Percentiles rank a stretch among this genome's conserved stretches.
Conservation (phyloP, 208 protist species). For the Balamuthia mandrillaris region DNA sequence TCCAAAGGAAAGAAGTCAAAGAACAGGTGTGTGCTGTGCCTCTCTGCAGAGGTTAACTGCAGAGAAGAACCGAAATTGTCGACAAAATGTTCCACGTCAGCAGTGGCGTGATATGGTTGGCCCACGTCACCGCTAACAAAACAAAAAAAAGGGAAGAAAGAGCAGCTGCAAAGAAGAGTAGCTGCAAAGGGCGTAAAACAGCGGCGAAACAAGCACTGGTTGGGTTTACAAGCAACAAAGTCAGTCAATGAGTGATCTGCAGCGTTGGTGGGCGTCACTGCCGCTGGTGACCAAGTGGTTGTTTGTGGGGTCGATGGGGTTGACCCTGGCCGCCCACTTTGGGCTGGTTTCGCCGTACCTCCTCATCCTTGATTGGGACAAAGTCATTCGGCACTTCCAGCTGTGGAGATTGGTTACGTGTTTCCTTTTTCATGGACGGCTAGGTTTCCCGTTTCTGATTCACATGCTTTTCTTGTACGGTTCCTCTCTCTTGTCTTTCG, state of each 20-base stretch:
- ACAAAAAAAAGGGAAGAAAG: no score
- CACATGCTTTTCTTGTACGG: conserved; percentile 23
- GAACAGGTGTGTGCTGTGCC: no score
- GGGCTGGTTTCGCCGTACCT: neutral
- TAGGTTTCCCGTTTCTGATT: conserved; percentile 6
- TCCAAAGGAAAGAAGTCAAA: no score
- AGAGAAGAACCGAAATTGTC: no score
- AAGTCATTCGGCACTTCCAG: neutral
- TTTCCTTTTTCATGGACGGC: neutral
- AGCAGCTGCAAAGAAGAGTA: no score
- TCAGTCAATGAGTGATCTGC: neutral
- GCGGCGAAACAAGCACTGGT: no score
- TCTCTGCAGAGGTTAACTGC: no score
- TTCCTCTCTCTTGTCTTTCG: neutral
- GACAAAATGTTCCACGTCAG: no score
- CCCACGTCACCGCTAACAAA: no score
- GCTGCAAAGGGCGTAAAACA: no score
- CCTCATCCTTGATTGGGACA: neutral
- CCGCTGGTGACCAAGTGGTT: neutral
- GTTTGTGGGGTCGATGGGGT: neutral
- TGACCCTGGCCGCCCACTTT: neutral
- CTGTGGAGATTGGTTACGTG: neutral
- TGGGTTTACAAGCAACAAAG: no score
- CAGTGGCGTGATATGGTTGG: no score
- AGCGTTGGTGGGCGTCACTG: neutral